Evolutionary conservation across 2,329 filamentous ascomycete genomes (phyloP).

Genomic region (Colletotrichum siamense): DNA sequence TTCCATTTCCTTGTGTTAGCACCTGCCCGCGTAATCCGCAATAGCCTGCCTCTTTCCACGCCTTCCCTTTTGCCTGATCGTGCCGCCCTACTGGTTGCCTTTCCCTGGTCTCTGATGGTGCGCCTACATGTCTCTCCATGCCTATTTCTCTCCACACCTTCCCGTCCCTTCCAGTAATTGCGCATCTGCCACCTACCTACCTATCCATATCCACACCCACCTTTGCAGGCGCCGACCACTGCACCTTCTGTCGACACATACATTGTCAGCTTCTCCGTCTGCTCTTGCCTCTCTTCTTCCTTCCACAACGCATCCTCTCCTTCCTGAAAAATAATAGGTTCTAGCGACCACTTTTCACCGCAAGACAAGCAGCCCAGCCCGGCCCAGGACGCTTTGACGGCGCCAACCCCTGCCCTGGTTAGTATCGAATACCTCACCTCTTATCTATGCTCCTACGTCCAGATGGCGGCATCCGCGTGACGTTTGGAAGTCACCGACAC

Average conservation of each 20-base stretch:
- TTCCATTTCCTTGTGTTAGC: neutral
- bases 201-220: neutral
- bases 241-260: neutral
- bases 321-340: neutral
- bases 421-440: conserved; percentile 9
- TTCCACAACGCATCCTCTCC: neutral
- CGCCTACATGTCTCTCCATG: neutral
- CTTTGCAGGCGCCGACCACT: neutral
- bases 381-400: conserved; percentile 2
- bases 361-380: neutral
- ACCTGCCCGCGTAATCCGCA: neutral
- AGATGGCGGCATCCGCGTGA: conserved; percentile 19
- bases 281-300: neutral
- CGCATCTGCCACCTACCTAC: neutral
- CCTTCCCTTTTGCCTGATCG: neutral
- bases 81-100: conserved; percentile 1
- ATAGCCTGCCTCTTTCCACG: neutral
- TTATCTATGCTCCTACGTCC: conserved; percentile 15
- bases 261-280: neutral
- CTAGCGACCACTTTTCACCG: neutral
- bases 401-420: conserved; percentile 12
- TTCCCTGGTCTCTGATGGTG: neutral
- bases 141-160: neutral
- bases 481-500: conserved; percentile 9
- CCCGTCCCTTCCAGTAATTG: neutral